These are phyloP conservation scores for Lolium multiflorum DNA, from an alignment of 176 grass and related monocot species.

Conservation along the genomic window DNA sequence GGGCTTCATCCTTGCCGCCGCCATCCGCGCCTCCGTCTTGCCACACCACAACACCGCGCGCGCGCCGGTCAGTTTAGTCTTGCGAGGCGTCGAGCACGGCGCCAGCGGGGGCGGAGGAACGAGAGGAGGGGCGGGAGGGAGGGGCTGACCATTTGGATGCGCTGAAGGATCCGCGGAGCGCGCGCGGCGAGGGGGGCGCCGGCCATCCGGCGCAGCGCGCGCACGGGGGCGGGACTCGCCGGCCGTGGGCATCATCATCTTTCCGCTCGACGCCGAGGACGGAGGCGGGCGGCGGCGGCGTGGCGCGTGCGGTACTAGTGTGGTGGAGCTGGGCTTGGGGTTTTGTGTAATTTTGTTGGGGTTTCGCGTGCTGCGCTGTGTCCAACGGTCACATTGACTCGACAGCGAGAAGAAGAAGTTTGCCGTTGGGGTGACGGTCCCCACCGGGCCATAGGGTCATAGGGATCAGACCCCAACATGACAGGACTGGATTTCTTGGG, in stretches of 20 bases:
- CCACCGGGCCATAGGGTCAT: too few relatives aligned
- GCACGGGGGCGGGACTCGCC: constrained; percentile 39
- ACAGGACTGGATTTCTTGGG: too few relatives aligned
- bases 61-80: too few relatives aligned
- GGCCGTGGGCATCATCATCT: constrained; percentile 48
- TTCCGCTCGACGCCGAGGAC: not conserved
- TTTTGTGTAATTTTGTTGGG: constrained; percentile 22
- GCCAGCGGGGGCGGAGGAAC: too few relatives aligned
- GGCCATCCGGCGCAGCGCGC: constrained; percentile 48
- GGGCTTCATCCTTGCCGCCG: constrained; percentile 85
- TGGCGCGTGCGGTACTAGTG: not conserved
- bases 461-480: too few relatives aligned
- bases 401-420: too few relatives aligned
- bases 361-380: too few relatives aligned
- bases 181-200: constrained; percentile 53
- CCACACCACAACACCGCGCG: too few relatives aligned
- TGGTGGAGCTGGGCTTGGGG: not conserved
- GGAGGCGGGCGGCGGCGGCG: not conserved
- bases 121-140: too few relatives aligned
- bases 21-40: constrained; percentile 94
- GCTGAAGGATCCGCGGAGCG: constrained; percentile 71
- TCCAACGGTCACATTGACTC: too few relatives aligned
- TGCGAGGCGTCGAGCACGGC: too few relatives aligned
- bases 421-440: too few relatives aligned
- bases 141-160: constrained; percentile 67